phyloP scores from a whole-genome alignment of 2,329 filamentous ascomycete genomes.

The Fusarium falciforme region DNA sequence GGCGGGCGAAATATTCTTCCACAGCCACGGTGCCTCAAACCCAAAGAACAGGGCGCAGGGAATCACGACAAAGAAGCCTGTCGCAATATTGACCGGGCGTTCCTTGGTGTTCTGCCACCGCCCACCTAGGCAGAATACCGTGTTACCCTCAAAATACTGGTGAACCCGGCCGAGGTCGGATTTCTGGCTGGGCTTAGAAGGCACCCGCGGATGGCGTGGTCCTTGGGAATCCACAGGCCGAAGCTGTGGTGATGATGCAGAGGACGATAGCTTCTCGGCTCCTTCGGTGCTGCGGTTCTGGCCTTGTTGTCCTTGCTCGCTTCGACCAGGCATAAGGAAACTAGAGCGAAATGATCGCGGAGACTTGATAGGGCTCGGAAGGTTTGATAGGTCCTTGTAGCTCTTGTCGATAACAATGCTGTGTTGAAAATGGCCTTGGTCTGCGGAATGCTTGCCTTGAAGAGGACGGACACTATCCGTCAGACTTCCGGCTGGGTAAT shows the following conservation, averaged over 20 bases:
- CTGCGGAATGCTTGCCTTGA: slow-evolving; percentile 57
- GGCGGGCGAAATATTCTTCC: slow-evolving; percentile 87
- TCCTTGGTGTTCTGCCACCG: slow-evolving; percentile 89
- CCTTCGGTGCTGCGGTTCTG: slow-evolving; percentile 70
- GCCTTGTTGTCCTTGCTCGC: slow-evolving; percentile 60
- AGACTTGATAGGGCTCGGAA: slow-evolving; percentile 74
- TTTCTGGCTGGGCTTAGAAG: slow-evolving; percentile 38
- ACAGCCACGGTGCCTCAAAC: slow-evolving; percentile 86
- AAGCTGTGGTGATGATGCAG: slow-evolving; percentile 78
- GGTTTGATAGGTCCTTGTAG: slow-evolving; percentile 63
- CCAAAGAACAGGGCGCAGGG: slow-evolving; percentile 86
- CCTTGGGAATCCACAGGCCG: slow-evolving; percentile 56
- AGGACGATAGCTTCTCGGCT: slow-evolving; percentile 86
- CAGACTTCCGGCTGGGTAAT: slow-evolving; percentile 69
- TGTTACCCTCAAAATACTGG: slow-evolving; percentile 95
- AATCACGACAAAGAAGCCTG: slow-evolving; percentile 81
- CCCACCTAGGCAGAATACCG: slow-evolving; percentile 87
- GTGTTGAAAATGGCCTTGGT: slow-evolving; percentile 51
- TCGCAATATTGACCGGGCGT: slow-evolving; percentile 88
- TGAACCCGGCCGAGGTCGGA: slow-evolving; percentile 74
- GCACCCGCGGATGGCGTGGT: slow-evolving; percentile 30
- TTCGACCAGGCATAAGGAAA: slow-evolving; percentile 73
- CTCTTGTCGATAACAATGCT: slow-evolving; percentile 71
- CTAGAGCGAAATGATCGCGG: slow-evolving; percentile 81
- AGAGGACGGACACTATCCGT: slow-evolving; percentile 85